Base-by-base conservation (phyloP, 345 rosid species). In the Salix udensis region DNA sequence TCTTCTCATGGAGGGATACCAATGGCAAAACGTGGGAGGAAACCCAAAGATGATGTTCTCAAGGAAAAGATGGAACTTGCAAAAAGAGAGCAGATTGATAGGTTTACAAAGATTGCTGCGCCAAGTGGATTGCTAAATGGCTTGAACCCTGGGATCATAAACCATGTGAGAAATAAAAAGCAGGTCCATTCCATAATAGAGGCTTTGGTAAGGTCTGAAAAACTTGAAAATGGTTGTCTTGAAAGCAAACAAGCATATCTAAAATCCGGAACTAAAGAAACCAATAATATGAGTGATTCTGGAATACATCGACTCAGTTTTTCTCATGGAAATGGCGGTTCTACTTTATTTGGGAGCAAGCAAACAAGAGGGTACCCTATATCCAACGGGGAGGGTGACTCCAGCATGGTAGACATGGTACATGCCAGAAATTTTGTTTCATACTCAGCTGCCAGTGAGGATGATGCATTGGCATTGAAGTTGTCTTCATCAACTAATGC, bases 121-220 rank as follows among this genome's bases (percentile, higher is more conserved):
- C 99, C 99, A 2, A 96, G 96, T 79, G 98, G 97, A 52, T 86
- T 92, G 79, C 88, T 96, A 73, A 93, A 91, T 65, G 95, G 87
- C 65, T 71, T 96, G 86, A 96, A 93, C 79, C 99, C 97, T 0
- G 97, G 99, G 62, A 96, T 96, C 72, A 91, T 96, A 79, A 92
- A 90, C 85, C 96, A 91, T 76, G 93, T 96, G 46, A 88, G 99
- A 78, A 94, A 88, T 71, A 94, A 81, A 82, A 88, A 86, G 79
- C 99, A 96, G 77, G 99, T 96, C 58, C 96, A 88, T 82, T 91
- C 99, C 31, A 89, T 94, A 42, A 96, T 96, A 68, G 92, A 92
- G 85, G 90, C 95, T 34, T 48, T 96, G 69, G 91, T 91, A 68
- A 86, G 88, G 83, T 90, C 86, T 72, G 92, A 88, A 78, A 88